Conservation (phyloP, 305 asterid genomes). For the Salvia sclarea region DNA sequence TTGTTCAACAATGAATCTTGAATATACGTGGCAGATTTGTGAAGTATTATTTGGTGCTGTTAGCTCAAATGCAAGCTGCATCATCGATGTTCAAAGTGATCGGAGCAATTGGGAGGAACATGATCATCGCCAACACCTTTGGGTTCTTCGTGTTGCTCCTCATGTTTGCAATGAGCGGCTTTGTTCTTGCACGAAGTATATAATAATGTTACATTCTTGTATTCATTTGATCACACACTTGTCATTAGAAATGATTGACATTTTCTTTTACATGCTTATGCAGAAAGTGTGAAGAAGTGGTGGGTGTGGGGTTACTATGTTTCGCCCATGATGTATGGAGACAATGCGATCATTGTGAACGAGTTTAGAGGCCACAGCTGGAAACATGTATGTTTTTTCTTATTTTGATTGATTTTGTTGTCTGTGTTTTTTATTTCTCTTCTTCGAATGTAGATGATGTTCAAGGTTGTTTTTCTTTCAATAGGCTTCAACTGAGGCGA, state of each 20-base stretch:
- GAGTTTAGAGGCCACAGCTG: slow-evolving; percentile 51
- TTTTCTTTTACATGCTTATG: background rate
- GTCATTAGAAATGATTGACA: background rate
- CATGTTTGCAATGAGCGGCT: slow-evolving; percentile 43
- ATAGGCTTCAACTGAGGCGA: slow-evolving; percentile 29
- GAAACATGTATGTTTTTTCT: slow-evolving; percentile 42
- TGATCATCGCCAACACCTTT: slow-evolving; percentile 44
- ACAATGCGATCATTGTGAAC: slow-evolving; percentile 44
- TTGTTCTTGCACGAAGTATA: slow-evolving; percentile 45
- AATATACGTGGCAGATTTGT: slow-evolving; percentile 35
- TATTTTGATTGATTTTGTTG: slow-evolving; percentile 6
- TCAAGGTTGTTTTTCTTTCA: background rate
- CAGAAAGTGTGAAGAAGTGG: slow-evolving; percentile 48
- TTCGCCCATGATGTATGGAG: slow-evolving; percentile 56
- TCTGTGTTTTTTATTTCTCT: background rate
- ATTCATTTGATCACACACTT: too few species aligned
- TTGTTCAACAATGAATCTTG: background rate
- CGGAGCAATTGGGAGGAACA: slow-evolving; percentile 43
- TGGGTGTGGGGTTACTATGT: slow-evolving; percentile 59
- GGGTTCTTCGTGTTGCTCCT: slow-evolving; percentile 40
- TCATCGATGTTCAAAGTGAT: slow-evolving; percentile 41
- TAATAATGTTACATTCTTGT: background rate
- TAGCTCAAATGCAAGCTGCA: slow-evolving; percentile 37
- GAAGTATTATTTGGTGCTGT: slow-evolving; percentile 40
- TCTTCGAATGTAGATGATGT: background rate